phyloP scores from a whole-genome alignment of 2,329 filamentous ascomycete species.

The Elsinoe ampelina region DNA sequence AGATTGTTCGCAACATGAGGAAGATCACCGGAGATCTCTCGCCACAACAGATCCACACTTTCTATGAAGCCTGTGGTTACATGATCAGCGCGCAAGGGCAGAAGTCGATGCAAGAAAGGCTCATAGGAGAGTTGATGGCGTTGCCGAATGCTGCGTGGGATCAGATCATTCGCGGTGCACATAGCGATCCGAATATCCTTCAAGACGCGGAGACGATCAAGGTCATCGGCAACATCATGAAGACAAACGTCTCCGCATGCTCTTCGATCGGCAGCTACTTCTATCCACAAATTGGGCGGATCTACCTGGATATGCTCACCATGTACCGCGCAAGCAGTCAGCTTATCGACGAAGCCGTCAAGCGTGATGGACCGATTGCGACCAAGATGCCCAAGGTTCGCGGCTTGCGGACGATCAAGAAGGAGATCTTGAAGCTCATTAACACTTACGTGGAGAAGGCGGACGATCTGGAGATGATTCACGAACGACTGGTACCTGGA shows the following conservation, averaged over 20 bases:
- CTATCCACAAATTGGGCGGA: constrained; percentile 93
- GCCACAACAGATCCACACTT: constrained; percentile 95
- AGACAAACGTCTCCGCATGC: constrained; percentile 98
- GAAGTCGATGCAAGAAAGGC: constrained; percentile 82
- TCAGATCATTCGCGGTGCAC: constrained; percentile 81
- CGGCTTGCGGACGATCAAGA: constrained; percentile 94
- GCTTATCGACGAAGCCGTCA: constrained; percentile 88
- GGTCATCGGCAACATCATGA: constrained; percentile 99
- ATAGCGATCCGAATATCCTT: constrained; percentile 72
- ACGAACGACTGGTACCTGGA: constrained; percentile 89
- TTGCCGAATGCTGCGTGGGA: constrained; percentile 94
- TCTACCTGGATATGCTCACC: constrained; percentile 96
- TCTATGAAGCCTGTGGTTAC: constrained; percentile 97
- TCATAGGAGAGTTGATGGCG: constrained; percentile 86
- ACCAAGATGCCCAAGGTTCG: constrained; percentile 97
- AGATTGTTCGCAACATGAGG: constrained; percentile 90
- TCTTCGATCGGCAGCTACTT: constrained; percentile 95
- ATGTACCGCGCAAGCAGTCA: constrained; percentile 98
- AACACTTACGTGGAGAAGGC: constrained; percentile 98
- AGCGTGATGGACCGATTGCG: constrained; percentile 74
- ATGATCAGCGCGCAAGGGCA: constrained; percentile 98
- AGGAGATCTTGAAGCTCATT: constrained; percentile 96
- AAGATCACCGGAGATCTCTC: constrained; percentile 94
- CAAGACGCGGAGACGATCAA: constrained; percentile 95
- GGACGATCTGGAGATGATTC: constrained; percentile 88